Evolutionary conservation across 495 filamentous ascomycete genomes (phyloP), one percentile per base, ranked within the genome.

Genomic region (Aspergillus ostianus): DNA sequence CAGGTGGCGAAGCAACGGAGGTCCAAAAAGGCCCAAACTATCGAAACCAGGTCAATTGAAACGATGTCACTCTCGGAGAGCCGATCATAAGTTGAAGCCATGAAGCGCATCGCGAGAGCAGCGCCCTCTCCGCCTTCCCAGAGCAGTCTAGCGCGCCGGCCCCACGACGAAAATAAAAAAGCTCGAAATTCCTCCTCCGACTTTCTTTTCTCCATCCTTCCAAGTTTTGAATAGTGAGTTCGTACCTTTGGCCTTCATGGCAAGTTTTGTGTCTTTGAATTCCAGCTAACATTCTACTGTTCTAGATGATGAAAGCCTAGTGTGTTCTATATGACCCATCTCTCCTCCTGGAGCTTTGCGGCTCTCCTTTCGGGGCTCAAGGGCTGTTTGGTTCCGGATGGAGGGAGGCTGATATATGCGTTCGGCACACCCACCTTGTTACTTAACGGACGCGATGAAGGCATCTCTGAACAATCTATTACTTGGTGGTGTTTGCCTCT

Each of bases 351-450:
- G 73, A 77, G 80, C 74, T 84, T 80, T 77, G 77, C 82, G 83
- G 88, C 87, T 94, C 91, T 94, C 90, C 90, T 86, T 87, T 84
- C 84, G 78, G 85, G 91, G 92, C 91, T 90, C 85, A 96, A 95
- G 84, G 94, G 92, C 90, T 85, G 84, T 82, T 72, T 71, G 80
- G 85, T 71, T 75, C 84, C 77, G 76, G 78, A 74, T 70, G 80
- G 80, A 66, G 87, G 84, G 82, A 90, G 85, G 77, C 80, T 98
- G 94, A 98, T 84, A 91, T 88, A 82, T 85, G 95, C 91, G 95
- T 96, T 92, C 92, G 93, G 91, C 94, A 97, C 94, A 97, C 76
- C 79, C 59, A 87, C 86, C 93, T 96, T 97, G 90, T 97, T 95
- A 90, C 78, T 81, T 79, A 68, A 90, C 92, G 92, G 89, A 96